Conservation (phyloP, 345 rosid genomes). For the Murraya paniculata region DNA sequence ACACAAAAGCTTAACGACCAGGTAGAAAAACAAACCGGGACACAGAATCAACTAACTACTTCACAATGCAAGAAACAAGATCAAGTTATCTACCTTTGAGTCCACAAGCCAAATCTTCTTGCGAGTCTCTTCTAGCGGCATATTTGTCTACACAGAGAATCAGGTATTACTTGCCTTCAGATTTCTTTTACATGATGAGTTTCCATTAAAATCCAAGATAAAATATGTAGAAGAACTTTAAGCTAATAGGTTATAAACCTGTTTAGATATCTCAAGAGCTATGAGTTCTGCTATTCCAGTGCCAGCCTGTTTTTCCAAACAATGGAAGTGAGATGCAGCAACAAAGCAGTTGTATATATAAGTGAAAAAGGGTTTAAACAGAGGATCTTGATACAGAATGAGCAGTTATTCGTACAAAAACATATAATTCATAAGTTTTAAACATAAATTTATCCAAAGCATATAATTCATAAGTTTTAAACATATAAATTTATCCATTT, state of each 20-base stretch:
- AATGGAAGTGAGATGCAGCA: constrained; percentile 14
- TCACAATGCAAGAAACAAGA: constrained; percentile 2
- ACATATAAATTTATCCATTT: not conserved
- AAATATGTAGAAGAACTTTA: constrained; percentile 1
- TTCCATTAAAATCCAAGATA: not conserved
- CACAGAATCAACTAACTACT: not conserved
- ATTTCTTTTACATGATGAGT: not conserved
- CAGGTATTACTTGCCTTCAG: not conserved
- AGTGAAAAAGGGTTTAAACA: not conserved
- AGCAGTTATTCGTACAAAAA: not conserved
- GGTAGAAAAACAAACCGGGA: not conserved
- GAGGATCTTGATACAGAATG: not conserved
- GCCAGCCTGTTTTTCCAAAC: constrained; percentile 71
- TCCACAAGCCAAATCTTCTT: constrained; percentile 90
- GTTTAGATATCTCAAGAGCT: constrained; percentile 89
- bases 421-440: not conserved
- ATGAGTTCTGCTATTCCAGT: constrained; percentile 95
- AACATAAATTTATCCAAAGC: not conserved
- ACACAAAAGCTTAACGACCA: not conserved
- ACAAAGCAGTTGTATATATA: not conserved
- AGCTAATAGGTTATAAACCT: constrained; percentile 38
- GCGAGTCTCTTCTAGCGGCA: constrained; percentile 77
- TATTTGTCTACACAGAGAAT: constrained; percentile 53
- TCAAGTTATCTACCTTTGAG: constrained; percentile 63
- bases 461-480: not conserved